Base-by-base conservation (phyloP, 2,329 filamentous ascomycete genomes). In the Ceratocystis huliohia region DNA sequence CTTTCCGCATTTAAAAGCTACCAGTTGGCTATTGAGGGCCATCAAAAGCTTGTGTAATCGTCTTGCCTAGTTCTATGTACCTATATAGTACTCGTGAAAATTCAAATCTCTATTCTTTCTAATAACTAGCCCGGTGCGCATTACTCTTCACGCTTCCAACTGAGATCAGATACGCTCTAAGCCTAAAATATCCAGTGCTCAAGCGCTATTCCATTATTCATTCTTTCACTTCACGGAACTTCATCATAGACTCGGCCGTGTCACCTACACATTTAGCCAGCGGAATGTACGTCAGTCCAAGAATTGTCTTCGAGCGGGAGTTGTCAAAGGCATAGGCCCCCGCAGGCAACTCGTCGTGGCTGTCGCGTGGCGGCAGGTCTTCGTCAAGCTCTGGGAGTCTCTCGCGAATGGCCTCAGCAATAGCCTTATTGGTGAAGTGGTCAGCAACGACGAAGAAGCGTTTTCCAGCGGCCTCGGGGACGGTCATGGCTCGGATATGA, bases 401-500 rank as follows among this genome's bases (percentile, higher is more conserved):
- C 65, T 70, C 65, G 37, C 74, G 67, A 68, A 74, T 71, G 17
- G 74, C 66, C 57, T 79, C 76, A 0, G 74, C 76, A 17, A 78
- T 73, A 65, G 71, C 72, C 70, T 76, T 76, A 70, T 76, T 76
- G 67, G 72, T 74, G 69, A 73, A 77, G 64, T 73, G 73, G 46
- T 71, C 73, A 7, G 73, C 71, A 13, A 74, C 80, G 0, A 85
- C 81, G 56, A 87, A 85, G 75, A 87, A 88, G 1, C 87, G 79
- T 73, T 85, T 81, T 45, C 79, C 78, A 0, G 81, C 83, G 0
- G 82, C 84, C 22, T 82, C 81, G 0, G 81, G 78, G 30, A 82
- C 77, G 69, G 83, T 74, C 59, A 84, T 76, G 0, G 84, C 84
- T 28, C 78, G 78, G n/a, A 89, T 80, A 69, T 89, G 86, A 0